Evolutionary conservation across 2,329 filamentous ascomycete genomes (phyloP), one percentile per base, ranked within the genome.

Genomic region (Penicillium brevicompactum): DNA sequence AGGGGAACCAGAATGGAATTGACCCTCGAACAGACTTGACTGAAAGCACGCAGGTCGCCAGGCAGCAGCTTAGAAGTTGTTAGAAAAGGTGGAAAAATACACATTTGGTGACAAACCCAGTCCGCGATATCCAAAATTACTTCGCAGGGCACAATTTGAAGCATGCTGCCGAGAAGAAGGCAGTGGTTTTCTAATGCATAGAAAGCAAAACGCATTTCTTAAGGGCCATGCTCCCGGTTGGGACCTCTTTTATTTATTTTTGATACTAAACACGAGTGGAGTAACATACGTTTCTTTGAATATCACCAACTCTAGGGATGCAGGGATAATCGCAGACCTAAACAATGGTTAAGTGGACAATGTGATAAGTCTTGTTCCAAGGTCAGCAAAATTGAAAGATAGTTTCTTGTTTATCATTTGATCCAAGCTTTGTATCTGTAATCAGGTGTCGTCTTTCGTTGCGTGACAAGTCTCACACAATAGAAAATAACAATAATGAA

Each of bases 1-100:
- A 46, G 34, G 16, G 52, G 52, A 24, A 55, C 14, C 41, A 55
- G 37, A 8, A 18, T 18, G 16, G 38, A 41, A 41, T 53, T 41
- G 13, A 53, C 34, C 11, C 45, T 47, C 34, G 50, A 53, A 31
- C 43, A 53, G 21, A 53, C 50, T 30, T 32, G 50, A 16, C 50
- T 43, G 1, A 53, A 40, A 34, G 50, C 34, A 22, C 50, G 50
- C 24, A 42, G 37, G 16, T 34, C 22, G 27, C 31, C 32, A 41
- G 50, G 44, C 13, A 43, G 50, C 21, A 53, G 38, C 50, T 53
- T 41, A 42, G 40, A 21, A 21, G 11, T 42, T 42, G 18, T 42
- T 16, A 42, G 24, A 47, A 42, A 42, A 3, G 40, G 21, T 18
- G 21, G 40, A 42, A 16, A 22, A 42, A 21, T n/a, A 42, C 16